Evolutionary conservation across 306 rosid genomes (phyloP).

Genomic region (Nissolia schottii): DNA sequence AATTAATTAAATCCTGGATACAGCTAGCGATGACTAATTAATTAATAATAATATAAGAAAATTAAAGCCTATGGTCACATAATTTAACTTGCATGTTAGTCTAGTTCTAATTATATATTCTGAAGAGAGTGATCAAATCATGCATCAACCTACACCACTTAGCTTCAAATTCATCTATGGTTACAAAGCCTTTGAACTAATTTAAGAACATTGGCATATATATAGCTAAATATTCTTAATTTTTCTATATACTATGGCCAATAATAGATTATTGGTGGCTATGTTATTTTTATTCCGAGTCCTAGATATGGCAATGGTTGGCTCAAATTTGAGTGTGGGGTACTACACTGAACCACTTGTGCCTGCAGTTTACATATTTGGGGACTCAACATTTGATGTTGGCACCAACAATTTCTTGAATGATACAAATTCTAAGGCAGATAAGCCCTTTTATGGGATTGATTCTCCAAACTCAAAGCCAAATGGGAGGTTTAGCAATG

Average conservation of each 20-base stretch:
- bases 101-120: neutral
- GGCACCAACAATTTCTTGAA: slow-evolving; percentile 33
- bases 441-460: slow-evolving; percentile 24
- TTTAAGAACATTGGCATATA: neutral
- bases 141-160: neutral
- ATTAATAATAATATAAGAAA: neutral
- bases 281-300: neutral
- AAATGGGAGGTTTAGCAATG: slow-evolving; percentile 49
- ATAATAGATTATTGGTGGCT: neutral
- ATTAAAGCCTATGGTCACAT: neutral
- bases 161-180: neutral
- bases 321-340: neutral
- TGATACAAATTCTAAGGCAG: slow-evolving; percentile 1
- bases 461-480: slow-evolving; percentile 31
- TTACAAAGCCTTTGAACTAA: neutral
- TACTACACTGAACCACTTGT: neutral
- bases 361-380: slow-evolving; percentile 33
- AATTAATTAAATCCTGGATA: neutral
- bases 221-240: neutral
- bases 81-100: neutral
- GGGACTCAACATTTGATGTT: slow-evolving; percentile 40
- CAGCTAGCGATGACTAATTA: neutral
- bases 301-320: neutral
- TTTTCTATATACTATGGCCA: neutral
- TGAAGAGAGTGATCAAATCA: neutral